Percentiles rank a stretch among this genome's conserved stretches.
phyloP scores from a whole-genome alignment of 164 flowering plant species.

The Nelumbo lutea region DNA sequence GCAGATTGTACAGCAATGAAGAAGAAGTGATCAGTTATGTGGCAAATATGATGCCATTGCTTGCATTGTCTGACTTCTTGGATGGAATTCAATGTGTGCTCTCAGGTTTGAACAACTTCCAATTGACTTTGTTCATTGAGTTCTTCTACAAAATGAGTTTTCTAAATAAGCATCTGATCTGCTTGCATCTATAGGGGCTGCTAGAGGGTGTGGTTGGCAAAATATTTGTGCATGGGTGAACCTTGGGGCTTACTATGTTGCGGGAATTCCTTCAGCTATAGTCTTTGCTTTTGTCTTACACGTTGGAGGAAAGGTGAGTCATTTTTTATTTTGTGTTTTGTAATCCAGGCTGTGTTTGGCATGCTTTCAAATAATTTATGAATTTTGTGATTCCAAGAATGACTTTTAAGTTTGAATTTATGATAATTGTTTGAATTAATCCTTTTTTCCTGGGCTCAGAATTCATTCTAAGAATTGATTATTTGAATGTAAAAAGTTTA shows the following conservation, averaged over 20 bases:
- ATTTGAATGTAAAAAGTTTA: no score
- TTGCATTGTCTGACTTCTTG: conserved; percentile 48
- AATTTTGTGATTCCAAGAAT: no score
- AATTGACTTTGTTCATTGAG: background rate
- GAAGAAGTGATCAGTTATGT: conserved; percentile 46
- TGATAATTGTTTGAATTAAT: no score
- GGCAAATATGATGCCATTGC: conserved; percentile 42
- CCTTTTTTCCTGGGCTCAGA: no score
- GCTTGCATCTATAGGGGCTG: conserved; percentile 34
- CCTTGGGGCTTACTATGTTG: conserved; percentile 56
- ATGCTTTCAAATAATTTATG: no score
- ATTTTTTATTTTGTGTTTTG: background rate
- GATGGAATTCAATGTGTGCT: conserved; percentile 61
- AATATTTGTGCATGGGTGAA: conserved; percentile 43
- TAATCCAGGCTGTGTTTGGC: no score
- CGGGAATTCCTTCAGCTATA: conserved; percentile 50
- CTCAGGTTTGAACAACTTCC: conserved; percentile 38
- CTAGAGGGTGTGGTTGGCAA: conserved; percentile 81
- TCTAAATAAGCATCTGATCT: background rate
- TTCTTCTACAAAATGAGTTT: background rate
- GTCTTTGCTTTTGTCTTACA: conserved; percentile 48
- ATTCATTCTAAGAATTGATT: no score
- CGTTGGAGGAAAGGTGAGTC: conserved; percentile 45
- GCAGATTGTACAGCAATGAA: conserved; percentile 47
- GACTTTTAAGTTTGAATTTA: no score